These are phyloP conservation scores for Myrica gale DNA, from an alignment of 306 rosid species.

Conservation along the genomic window DNA sequence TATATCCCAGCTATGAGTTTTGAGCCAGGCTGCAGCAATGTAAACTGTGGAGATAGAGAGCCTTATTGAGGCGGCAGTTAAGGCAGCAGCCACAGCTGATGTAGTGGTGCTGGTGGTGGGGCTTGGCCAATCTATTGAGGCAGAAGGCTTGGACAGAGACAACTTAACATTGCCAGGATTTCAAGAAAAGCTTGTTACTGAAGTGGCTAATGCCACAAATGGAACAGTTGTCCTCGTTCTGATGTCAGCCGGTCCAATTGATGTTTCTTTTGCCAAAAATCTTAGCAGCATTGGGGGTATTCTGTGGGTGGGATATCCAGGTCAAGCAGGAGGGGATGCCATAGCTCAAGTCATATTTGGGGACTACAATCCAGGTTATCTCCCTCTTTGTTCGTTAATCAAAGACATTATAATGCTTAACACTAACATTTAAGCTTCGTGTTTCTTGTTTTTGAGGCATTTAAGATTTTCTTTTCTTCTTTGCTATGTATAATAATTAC, in stretches of 20 bases:
- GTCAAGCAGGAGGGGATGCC: constrained; percentile 76
- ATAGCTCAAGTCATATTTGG: constrained; percentile 71
- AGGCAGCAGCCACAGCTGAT: constrained; percentile 51
- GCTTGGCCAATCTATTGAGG: constrained; percentile 68
- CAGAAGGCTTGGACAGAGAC: constrained; percentile 68
- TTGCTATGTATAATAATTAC: not conserved
- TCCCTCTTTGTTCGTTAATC: too few relatives aligned
- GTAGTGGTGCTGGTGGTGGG: constrained; percentile 60
- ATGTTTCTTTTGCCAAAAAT: constrained; percentile 55
- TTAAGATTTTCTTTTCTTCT: not conserved
- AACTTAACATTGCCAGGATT: constrained; percentile 71
- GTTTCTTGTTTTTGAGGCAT: too few relatives aligned
- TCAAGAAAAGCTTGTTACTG: constrained; percentile 64
- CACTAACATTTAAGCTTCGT: too few relatives aligned
- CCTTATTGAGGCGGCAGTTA: constrained; percentile 48
- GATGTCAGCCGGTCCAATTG: constrained; percentile 80
- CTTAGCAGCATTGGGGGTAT: constrained; percentile 49
- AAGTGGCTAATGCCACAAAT: constrained; percentile 49
- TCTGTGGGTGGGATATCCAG: constrained; percentile 76
- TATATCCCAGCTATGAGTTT: constrained; percentile 41
- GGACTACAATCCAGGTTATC: constrained; percentile 62
- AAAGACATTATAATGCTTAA: too few relatives aligned
- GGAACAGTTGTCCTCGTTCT: constrained; percentile 62
- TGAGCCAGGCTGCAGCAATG: constrained; percentile 52
- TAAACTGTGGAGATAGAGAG: constrained; percentile 51